Evolutionary conservation across 2,329 filamentous ascomycete species (phyloP), one percentile per base, ranked within the genome.

Genomic region (Stachybotrys chlorohalonatus): DNA sequence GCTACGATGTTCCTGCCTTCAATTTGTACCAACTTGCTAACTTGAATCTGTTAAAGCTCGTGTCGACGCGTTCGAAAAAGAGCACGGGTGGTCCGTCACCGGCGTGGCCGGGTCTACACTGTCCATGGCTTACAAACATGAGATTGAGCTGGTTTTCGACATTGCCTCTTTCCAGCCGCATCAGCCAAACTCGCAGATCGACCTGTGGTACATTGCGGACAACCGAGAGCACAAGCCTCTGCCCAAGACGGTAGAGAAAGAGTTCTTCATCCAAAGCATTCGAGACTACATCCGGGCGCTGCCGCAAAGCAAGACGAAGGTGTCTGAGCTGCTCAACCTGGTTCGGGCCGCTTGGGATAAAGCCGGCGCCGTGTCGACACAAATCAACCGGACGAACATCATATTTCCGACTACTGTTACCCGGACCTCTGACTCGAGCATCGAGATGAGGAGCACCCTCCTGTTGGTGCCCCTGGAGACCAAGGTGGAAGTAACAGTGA

Each of bases 241-340:
- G 36, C 80, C 82, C 0, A 68, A 83, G 53, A 85, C 83, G 1
- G 77, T 79, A 0, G 87, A 87, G 64, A 85, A 84, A 60, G 84
- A 87, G 45, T 92, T 92, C 71, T 89, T 91, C 66, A 72, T 93
- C 7, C 82, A 88, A 63, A 81, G 84, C 62, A 84, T 92, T 55
- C 80, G 85, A 48, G 85, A 88, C 55, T 80, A 86, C 55, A 73
- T 89, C 47, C 82, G 86, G 51, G 79, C 75, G 1, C 69, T 90
- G 47, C 73, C 77, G 11, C 85, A 86, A 65, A 73, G 75, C 54
- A 72, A 76, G 51, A 86, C 81, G 0, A 74, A 75, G 52, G 73
- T 86, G 31, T 75, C 76, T 15, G 73, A 76, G 39, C 73, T 93
- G 31, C 75, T 93, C 15, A 61, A 66, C 5, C 72, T 81, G 15